These are phyloP conservation scores for Serendipita sp. DNA, from an alignment of 768 basidiomycete species.

Conservation along the genomic window DNA sequence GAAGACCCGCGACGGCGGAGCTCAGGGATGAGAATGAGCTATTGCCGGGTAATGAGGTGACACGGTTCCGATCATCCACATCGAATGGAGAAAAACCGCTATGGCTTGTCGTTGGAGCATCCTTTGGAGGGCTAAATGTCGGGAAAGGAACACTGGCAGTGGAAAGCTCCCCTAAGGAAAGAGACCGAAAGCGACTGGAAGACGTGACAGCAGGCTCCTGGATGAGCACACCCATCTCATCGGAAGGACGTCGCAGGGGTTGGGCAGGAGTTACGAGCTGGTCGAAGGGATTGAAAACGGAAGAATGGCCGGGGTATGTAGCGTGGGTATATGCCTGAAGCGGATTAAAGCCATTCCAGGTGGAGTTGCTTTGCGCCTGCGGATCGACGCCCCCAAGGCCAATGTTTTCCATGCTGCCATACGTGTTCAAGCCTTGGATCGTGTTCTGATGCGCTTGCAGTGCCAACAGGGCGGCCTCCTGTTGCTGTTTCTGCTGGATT, in stretches of 20 bases:
- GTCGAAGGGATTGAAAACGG: constrained; percentile 4
- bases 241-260: neutral
- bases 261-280: neutral
- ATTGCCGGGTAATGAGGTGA: neutral
- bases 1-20: neutral
- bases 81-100: constrained; percentile 39
- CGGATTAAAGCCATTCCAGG: neutral
- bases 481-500: constrained; percentile 12
- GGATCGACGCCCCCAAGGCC: neutral
- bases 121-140: neutral
- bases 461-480: constrained; percentile 9
- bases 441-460: neutral
- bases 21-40: constrained; percentile 5
- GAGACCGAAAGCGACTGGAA: neutral
- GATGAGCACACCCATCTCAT: neutral
- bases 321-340: neutral
- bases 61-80: constrained; percentile 23
- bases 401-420: neutral
- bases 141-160: neutral
- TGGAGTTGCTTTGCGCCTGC: neutral
- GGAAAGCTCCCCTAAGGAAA: constrained; percentile 6
- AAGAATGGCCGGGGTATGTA: neutral
- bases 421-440: neutral
- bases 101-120: constrained; percentile 6
- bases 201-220: neutral